Evolutionary conservation across 169 alveolate genomes (phyloP), one percentile per base, ranked within the genome.

Genomic region (Plasmodium gallinaceum): DNA sequence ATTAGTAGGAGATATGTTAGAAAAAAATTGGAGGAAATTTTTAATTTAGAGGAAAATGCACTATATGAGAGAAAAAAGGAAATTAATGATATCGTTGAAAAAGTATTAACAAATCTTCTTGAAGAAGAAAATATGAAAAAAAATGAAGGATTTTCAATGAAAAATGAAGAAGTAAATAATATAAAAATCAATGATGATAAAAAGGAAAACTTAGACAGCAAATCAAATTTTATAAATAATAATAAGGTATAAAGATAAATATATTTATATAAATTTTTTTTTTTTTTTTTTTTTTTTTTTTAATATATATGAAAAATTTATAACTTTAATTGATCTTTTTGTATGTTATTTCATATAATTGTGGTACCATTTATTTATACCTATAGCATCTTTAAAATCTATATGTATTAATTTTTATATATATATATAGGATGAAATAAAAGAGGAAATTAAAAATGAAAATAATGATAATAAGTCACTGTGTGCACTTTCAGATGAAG

Each of bases 1-100:
- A 86, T 86, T 45, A 86, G 88, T 58, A 70, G 87, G 37, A 86
- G 87, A 46, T 46, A 70, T 62, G 92, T 86, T 39, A 46, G 92
- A 22, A 46, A 70, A 86, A 70, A 86, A 73, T 54, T 86, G 20
- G 92, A 86, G 51, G 88, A 86, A 14, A 70, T 86, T 86, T 86
- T 86, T 71, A 69, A 86, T 37, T 86, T 86, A 51, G 75, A 86
- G 39, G 87, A 86, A 61, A 71, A 71, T 60, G 64, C 86, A 20
- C 51, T 86, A 73, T 51, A 70, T 42, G 87, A 86, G 52, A 69
- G 92, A 64, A 86, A 86, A 71, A 70, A 86, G 37, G 92, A 86
- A 74, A 86, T 86, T 60, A 86, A 86, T 62, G 92, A 86, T n/a
- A 70, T 86, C 18, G 65, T 86, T 48, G 51, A 64, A 24, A 71